Percentiles rank a stretch among this genome's conserved stretches.
phyloP scores from a whole-genome alignment of 306 rosid species.

The Albizia julibrissin region DNA sequence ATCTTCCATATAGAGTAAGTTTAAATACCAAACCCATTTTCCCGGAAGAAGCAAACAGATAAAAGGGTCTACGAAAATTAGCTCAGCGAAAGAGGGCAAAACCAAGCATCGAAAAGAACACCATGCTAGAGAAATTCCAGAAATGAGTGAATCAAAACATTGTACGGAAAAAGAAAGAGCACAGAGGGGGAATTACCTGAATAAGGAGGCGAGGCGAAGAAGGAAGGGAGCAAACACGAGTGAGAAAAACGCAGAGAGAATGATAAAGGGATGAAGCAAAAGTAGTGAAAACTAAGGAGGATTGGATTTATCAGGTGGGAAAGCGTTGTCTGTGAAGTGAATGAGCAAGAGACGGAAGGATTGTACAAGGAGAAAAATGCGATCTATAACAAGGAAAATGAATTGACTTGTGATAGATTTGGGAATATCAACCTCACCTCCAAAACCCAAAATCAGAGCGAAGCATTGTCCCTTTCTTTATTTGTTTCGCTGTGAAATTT shows the following conservation, averaged over 20 bases:
- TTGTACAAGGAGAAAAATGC: not conserved
- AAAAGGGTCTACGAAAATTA: not conserved
- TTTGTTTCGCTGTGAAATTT: not conserved
- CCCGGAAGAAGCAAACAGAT: slow-evolving; percentile 20
- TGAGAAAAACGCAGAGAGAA: not conserved
- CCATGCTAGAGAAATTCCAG: slow-evolving; percentile 23
- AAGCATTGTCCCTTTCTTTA: not conserved
- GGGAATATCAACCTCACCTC: slow-evolving; percentile 9
- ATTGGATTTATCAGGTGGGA: not conserved
- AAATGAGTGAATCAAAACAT: slow-evolving; percentile 22
- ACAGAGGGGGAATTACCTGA: slow-evolving; percentile 36
- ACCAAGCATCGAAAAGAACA: slow-evolving; percentile 14
- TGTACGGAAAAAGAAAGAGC: not conserved
- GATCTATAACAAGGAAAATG: slow-evolving; percentile 30
- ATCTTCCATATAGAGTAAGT: slow-evolving; percentile 19
- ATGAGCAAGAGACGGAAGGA: not conserved
- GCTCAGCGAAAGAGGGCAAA: slow-evolving; percentile 15
- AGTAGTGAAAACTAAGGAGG: slow-evolving; percentile 25
- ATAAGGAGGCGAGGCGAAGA: slow-evolving; percentile 9
- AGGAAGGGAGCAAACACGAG: not conserved
- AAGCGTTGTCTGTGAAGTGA: not conserved
- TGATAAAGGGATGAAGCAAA: slow-evolving; percentile 5
- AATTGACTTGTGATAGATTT: slow-evolving; percentile 4
- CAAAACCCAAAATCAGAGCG: not conserved
- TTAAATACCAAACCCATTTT: slow-evolving; percentile 21